Evolutionary conservation across 2,329 filamentous ascomycete genomes (phyloP).

Genomic region (Pestalotiopsis sp.): DNA sequence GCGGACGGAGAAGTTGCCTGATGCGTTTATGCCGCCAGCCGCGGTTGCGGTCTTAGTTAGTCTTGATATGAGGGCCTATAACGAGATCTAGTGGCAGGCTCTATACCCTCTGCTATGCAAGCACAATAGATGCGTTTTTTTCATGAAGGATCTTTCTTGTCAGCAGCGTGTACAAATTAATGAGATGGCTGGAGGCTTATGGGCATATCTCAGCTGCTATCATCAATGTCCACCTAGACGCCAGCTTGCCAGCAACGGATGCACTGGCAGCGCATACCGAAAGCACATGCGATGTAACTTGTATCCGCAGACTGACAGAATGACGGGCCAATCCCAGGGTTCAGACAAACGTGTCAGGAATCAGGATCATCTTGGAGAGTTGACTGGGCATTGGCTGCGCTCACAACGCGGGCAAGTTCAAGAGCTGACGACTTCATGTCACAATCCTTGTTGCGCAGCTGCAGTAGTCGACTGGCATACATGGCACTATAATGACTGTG

Average conservation of each 20-base stretch:
- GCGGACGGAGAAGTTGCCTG: conserved; percentile 5
- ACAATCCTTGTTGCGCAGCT: conserved; percentile 8
- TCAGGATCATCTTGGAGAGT: not conserved
- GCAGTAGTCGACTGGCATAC: not conserved
- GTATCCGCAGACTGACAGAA: conserved; percentile 4
- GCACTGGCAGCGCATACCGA: not conserved
- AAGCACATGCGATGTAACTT: not conserved
- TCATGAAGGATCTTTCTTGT: not conserved
- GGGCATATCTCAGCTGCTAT: not conserved
- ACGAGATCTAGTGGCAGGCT: conserved; percentile 9
- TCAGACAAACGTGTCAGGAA: not conserved
- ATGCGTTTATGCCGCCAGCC: conserved; percentile 10
- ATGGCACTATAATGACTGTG: not conserved
- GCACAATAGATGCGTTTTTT: not conserved
- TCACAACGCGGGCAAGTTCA: not conserved
- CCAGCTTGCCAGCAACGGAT: not conserved
- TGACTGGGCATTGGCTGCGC: not conserved
- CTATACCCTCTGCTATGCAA: conserved; percentile 9
- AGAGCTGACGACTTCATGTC: conserved; percentile 8
- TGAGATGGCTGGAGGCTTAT: not conserved
- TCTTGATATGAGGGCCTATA: not conserved
- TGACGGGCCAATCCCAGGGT: not conserved
- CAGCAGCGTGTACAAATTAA: not conserved
- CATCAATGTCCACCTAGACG: not conserved
- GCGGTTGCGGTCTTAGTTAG: conserved; percentile 17